These are phyloP conservation scores for Venturia oleaginea DNA, from an alignment of 2,329 filamentous ascomycete genomes.

Conservation along the genomic window DNA sequence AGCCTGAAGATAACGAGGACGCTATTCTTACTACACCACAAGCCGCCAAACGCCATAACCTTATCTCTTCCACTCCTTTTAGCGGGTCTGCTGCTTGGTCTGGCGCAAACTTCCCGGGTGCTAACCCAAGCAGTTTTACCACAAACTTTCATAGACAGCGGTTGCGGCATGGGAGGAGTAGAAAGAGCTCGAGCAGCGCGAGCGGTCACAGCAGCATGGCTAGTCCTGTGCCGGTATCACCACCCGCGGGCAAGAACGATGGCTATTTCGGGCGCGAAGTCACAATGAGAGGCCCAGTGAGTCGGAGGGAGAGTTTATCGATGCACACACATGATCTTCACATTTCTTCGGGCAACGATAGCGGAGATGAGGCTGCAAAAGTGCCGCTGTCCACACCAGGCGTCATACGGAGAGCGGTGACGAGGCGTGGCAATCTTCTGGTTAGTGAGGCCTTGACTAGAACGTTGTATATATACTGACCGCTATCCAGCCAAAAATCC, in stretches of 20 bases:
- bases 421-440: slow-evolving; percentile 77
- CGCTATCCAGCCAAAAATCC: slow-evolving; percentile 71
- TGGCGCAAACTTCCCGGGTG: slow-evolving; percentile 52
- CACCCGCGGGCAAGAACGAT: slow-evolving; percentile 49
- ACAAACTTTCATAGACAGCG: slow-evolving; percentile 66
- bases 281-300: slow-evolving; percentile 38
- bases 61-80: slow-evolving; percentile 38
- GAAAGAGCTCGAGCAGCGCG: slow-evolving; percentile 60
- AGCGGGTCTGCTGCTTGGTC: slow-evolving; percentile 58
- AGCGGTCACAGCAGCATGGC: slow-evolving; percentile 61
- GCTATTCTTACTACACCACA: slow-evolving; percentile 77
- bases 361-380: slow-evolving; percentile 56
- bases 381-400: slow-evolving; percentile 48
- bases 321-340: slow-evolving; percentile 84
- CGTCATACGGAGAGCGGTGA: slow-evolving; percentile 75
- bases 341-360: slow-evolving; percentile 70
- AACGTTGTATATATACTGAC: slow-evolving; percentile 16
- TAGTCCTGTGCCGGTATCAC: slow-evolving; percentile 66
- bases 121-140: not conserved
- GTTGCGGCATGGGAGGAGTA: slow-evolving; percentile 48
- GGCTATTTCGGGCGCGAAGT: slow-evolving; percentile 47
- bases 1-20: slow-evolving; percentile 49
- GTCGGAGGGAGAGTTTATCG: slow-evolving; percentile 78
- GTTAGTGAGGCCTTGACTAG: slow-evolving; percentile 42
- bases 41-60: slow-evolving; percentile 48